Evolutionary conservation across 257 asterid genomes (phyloP), one percentile per base, ranked within the genome.

Genomic region (Eustoma russellianum): DNA sequence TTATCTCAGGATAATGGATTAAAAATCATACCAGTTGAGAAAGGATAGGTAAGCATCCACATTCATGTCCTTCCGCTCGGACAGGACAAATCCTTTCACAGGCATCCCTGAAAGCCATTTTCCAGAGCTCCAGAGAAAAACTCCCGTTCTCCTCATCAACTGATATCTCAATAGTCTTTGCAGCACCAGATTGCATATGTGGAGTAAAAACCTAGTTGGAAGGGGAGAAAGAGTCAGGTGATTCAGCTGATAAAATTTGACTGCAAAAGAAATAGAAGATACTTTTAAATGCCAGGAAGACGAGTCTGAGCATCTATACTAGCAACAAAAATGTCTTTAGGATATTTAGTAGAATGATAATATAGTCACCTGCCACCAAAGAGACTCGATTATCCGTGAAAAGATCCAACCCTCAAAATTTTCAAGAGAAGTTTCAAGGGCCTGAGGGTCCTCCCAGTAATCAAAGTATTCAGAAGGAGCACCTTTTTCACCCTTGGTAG

Each of bases 301-400:
- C 43, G 6, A 38, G 43, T 38, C 6, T 38, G 43, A 38, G 30
- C 30, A 4, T 24, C 30, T 24, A 24, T 24, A 24, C 30, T 2
- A 24, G 30, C 30, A 2, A 24, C 30, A 24, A 24, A 24, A 24
- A 24, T 24, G 30, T 24, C 30, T 24, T 24, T 24, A 24, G 3
- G 3, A 24, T 24, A 24, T 24, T 24, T 24, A 34, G 38, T 48
- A 34, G 17, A 55, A 52, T 34, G 28, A 61, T 48, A 33, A 10
- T 24, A 44, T 43, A 55, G 38, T n/a, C 57, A 85, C 93, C 96
- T 87, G 96, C 96, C 96, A 87, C 96, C 96, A 87, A 46, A 87
- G 68, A 55, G 94, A 87, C 80, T 87, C 94, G 17, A 83, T 70
- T 53, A 81, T 79, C 61, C 86, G 77, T 18, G 82, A 73, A 76